phyloP scores from a whole-genome alignment of 139 green algal species.

The Chlorella sorokiniana region DNA sequence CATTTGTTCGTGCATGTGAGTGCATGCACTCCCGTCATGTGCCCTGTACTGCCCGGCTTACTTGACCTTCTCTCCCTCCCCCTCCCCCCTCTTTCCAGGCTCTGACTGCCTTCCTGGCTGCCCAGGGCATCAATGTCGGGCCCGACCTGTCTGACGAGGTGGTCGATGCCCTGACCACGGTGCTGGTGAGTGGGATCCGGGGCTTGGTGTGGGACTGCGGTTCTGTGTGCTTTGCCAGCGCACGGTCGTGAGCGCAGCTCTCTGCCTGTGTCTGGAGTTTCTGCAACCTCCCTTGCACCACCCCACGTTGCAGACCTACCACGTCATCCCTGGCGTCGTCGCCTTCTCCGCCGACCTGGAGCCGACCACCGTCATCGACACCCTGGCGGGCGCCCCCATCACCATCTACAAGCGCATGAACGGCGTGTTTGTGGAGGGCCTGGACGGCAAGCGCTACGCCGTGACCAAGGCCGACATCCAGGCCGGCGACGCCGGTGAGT shows the following conservation, averaged over 20 bases:
- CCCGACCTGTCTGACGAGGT: neutral
- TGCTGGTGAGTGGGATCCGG: slow-evolving; percentile 2
- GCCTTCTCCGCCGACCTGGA: neutral
- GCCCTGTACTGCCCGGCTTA: too few species aligned
- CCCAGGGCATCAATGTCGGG: neutral
- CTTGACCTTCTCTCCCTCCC: too few species aligned
- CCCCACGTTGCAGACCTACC: neutral
- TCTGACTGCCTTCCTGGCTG: neutral
- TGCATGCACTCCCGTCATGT: too few species aligned
- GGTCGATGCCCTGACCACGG: neutral
- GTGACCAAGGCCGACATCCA: neutral
- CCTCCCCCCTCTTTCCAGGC: neutral
- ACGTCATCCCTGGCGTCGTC: neutral
- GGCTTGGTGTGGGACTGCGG: too few species aligned
- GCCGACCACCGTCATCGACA: neutral
- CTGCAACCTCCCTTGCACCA: too few species aligned
- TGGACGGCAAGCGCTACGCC: neutral
- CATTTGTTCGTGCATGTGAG: too few species aligned
- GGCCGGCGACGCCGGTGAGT: neutral
- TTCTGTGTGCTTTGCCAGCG: neutral
- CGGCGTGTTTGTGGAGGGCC: neutral
- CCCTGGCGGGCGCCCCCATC: neutral
- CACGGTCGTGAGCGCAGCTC: too few species aligned
- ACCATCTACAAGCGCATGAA: neutral
- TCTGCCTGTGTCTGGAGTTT: too few species aligned